Base-by-base conservation (phyloP, 2,329 filamentous ascomycete species). In the Ascosphaera acerosa region DNA sequence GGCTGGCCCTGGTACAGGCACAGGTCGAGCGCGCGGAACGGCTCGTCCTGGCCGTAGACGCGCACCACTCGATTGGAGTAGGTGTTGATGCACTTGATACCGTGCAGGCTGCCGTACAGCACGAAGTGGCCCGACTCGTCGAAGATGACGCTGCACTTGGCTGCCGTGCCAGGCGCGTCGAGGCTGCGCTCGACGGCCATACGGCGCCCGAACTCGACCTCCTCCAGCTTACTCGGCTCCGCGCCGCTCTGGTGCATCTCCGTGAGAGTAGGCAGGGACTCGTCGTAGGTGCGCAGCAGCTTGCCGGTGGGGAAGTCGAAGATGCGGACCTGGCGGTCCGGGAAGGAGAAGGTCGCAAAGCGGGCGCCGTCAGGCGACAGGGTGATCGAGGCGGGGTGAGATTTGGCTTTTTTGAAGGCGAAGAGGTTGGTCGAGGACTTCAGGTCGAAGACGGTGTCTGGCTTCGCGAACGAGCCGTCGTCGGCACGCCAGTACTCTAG, bases 161-260 rank as follows among this genome's bases (percentile, higher is more conserved):
- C 61, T 29, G 65, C 65, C 20, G 77, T 55, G 1, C 62, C 50
- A 9, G 70, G 60, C 16, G 69, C 70, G 43, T 91, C 81, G 3
- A 94, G 58, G 34, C 92, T 84, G 27, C 74, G 69, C 52, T 97
- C 87, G 3, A 80, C 66, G 2, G 77, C 84, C 19, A 94, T 56
- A 14, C 84, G 66, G 25, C 87, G 70, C 3, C 84, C 82, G 45
- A 97, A 94, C 41, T 97, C 87, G 3, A 92, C 68, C 37, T 80
- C 70, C 34, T 94, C 87, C 1, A 97, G 56, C 40, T 78, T 78
- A 34, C 78, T 69, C 5, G 75, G 55, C 0, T 76, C 70, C 1
- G 76, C 87, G 0, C 81, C 82, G n/a, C 78, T 76, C 53, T 91
- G 78, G 44, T 97, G 84, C 80, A 92, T 91, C 37, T 89, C 78